phyloP scores from a whole-genome alignment of 192 early-diverging fungal species.

The Coemansia sp. region DNA sequence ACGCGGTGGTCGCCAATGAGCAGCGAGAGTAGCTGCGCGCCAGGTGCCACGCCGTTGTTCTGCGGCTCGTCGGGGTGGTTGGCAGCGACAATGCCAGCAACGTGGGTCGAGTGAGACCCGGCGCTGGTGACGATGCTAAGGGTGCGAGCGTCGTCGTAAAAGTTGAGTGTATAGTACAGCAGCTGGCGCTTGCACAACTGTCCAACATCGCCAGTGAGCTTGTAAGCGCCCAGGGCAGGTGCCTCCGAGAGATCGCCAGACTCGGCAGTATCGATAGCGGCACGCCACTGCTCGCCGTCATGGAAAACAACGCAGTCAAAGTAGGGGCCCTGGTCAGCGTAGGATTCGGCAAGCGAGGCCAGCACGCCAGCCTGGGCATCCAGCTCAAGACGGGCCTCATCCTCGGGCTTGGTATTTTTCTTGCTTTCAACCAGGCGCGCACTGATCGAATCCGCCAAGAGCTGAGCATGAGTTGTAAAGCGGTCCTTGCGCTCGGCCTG shows the following conservation, averaged over 20 bases:
- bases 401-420: slow-evolving; percentile 13
- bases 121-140: slow-evolving; percentile 82
- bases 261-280: slow-evolving; percentile 75
- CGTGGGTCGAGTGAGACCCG: slow-evolving; percentile 92
- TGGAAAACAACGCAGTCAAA: slow-evolving; percentile 85
- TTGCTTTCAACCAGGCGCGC: slow-evolving; percentile 40
- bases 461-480: slow-evolving; percentile 36
- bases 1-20: slow-evolving; percentile 88
- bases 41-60: slow-evolving; percentile 92
- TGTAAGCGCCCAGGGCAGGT: slow-evolving; percentile 73
- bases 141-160: slow-evolving; percentile 82
- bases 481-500: slow-evolving; percentile 56
- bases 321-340: slow-evolving; percentile 77
- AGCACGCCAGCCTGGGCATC: slow-evolving; percentile 67
- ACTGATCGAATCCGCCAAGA: slow-evolving; percentile 25
- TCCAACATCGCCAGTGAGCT: slow-evolving; percentile 69
- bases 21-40: slow-evolving; percentile 92
- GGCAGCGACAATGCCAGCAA: slow-evolving; percentile 91
- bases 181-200: slow-evolving; percentile 77
- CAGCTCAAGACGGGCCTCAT: slow-evolving; percentile 50
- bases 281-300: slow-evolving; percentile 89
- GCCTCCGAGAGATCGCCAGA: slow-evolving; percentile 73
- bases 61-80: slow-evolving; percentile 83
- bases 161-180: slow-evolving; percentile 90
- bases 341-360: slow-evolving; percentile 60